Evolutionary conservation across 768 basidiomycete species (phyloP).

Genomic region (Rhizopogon rudus): DNA sequence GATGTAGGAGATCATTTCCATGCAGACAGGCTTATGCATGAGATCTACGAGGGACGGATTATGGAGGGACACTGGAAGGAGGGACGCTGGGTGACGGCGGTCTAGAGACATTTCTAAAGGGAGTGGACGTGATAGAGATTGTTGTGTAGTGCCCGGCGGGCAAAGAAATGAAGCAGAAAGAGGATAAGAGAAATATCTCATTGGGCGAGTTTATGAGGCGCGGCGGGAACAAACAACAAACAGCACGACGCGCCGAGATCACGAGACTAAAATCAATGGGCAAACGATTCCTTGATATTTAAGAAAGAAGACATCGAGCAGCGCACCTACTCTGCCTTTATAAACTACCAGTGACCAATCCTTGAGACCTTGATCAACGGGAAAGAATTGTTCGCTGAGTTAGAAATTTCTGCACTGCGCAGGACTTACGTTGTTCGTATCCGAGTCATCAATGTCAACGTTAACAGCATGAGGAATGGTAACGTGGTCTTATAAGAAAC

Average conservation of each 20-base stretch:
- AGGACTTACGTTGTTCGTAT: no score
- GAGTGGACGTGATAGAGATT: conserved; percentile 29
- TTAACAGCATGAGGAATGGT: not conserved
- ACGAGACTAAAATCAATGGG: conserved; percentile 24
- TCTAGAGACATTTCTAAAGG: conserved; percentile 31
- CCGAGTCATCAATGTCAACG: no score
- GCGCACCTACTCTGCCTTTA: no score
- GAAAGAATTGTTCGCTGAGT: no score
- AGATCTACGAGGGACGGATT: conserved; percentile 78
- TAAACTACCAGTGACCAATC: no score
- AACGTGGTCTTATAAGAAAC: not conserved
- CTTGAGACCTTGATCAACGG: no score
- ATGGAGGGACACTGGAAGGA: conserved; percentile 71
- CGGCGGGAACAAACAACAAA: conserved; percentile 9
- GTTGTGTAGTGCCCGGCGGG: conserved; percentile 11
- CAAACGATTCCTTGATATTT: no score
- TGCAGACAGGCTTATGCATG: conserved; percentile 69
- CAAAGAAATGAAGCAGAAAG: conserved; percentile 17
- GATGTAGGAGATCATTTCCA: conserved; percentile 84
- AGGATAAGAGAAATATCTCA: not conserved
- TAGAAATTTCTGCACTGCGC: no score
- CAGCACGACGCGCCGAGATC: conserved; percentile 20
- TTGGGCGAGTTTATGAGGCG: conserved; percentile 7
- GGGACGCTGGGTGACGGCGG: conserved; percentile 71
- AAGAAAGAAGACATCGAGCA: no score